Evolutionary conservation across 2,329 filamentous ascomycete genomes (phyloP).

Genomic region (Achaetomium macrosporum): DNA sequence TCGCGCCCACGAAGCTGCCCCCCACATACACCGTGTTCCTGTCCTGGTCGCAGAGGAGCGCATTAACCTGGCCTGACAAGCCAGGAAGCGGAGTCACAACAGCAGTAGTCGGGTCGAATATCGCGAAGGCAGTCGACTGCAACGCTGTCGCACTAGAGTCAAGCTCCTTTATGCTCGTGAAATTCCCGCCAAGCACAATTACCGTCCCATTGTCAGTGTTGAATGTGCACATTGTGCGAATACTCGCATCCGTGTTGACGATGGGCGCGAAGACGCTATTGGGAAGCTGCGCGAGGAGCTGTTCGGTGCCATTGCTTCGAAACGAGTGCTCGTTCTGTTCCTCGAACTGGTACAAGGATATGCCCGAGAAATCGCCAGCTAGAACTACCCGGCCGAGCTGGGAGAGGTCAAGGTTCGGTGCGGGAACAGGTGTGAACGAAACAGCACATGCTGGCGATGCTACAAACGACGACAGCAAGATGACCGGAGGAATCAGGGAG

Average conservation of each 20-base stretch:
- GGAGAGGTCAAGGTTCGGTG: constrained; percentile 70
- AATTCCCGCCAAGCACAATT: constrained; percentile 87
- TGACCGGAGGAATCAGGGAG: constrained; percentile 29
- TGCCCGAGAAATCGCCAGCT: constrained; percentile 82
- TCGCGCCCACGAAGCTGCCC: constrained; percentile 71
- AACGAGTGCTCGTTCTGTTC: constrained; percentile 67
- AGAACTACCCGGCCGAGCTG: constrained; percentile 77
- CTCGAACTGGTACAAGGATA: constrained; percentile 82
- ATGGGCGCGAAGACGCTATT: constrained; percentile 77
- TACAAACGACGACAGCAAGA: constrained; percentile 35
- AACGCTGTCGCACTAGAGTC: constrained; percentile 47
- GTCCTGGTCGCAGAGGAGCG: constrained; percentile 73
- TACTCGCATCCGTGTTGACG: constrained; percentile 72
- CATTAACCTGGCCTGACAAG: constrained; percentile 73
- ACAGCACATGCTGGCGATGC: constrained; percentile 40
- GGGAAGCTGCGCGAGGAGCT: constrained; percentile 73
- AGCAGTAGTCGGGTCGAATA: constrained; percentile 70
- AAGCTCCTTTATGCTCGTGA: constrained; percentile 63
- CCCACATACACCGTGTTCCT: constrained; percentile 83
- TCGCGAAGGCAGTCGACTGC: constrained; percentile 69
- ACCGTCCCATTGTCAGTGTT: constrained; percentile 58
- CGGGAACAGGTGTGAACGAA: constrained; percentile 56
- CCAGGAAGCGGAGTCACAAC: constrained; percentile 70
- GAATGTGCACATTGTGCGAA: constrained; percentile 83
- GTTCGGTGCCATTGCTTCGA: constrained; percentile 70